A percentile compares a stretch with the other conserved stretches of the same genome.
Evolutionary conservation across 1,139 yeast species (phyloP).

Genomic region (Spencermartinsiella ligniputridi): DNA sequence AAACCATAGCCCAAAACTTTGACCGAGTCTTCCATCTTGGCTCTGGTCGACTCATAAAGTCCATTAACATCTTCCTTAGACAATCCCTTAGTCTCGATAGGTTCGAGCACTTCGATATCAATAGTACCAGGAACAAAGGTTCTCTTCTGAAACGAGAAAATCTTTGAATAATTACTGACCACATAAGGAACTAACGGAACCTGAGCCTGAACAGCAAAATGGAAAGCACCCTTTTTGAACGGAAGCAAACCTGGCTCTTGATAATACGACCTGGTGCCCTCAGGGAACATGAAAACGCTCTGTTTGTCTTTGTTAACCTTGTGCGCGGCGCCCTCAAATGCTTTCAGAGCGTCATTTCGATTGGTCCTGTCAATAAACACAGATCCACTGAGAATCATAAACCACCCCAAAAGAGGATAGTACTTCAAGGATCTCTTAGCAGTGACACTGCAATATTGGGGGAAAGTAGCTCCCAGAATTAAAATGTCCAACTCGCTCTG

Average conservation of each 20-base stretch:
- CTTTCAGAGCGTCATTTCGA: conserved; percentile 67
- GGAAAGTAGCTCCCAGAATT: conserved; percentile 76
- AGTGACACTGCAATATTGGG: conserved; percentile 86
- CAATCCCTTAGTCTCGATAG: conserved; percentile 55
- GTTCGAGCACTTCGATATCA: conserved; percentile 60
- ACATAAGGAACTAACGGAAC: conserved; percentile 87
- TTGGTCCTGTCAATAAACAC: conserved; percentile 85
- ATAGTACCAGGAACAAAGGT: conserved; percentile 52
- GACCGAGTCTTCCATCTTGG: conserved; percentile 38
- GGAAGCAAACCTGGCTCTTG: conserved; percentile 67
- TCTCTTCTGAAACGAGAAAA: conserved; percentile 56
- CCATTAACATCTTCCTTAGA: conserved; percentile 56
- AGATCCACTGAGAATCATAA: conserved; percentile 85
- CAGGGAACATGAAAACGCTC: conserved; percentile 80
- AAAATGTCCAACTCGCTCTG: conserved; percentile 81
- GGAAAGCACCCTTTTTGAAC: conserved; percentile 97
- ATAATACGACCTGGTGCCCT: conserved; percentile 88
- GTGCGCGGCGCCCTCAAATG: conserved; percentile 64
- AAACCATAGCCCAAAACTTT: conserved; percentile 31
- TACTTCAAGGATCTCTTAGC: conserved; percentile 81
- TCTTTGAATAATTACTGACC: conserved; percentile 74
- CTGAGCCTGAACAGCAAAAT: conserved; percentile 87
- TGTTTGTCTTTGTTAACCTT: conserved; percentile 56
- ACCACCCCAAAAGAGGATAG: conserved; percentile 96
- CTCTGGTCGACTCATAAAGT: conserved; percentile 39